A percentile compares a stretch with the other conserved stretches of the same genome.
Conservation (phyloP, 129 eudicot genomes). For the Escallonia herrerae region DNA sequence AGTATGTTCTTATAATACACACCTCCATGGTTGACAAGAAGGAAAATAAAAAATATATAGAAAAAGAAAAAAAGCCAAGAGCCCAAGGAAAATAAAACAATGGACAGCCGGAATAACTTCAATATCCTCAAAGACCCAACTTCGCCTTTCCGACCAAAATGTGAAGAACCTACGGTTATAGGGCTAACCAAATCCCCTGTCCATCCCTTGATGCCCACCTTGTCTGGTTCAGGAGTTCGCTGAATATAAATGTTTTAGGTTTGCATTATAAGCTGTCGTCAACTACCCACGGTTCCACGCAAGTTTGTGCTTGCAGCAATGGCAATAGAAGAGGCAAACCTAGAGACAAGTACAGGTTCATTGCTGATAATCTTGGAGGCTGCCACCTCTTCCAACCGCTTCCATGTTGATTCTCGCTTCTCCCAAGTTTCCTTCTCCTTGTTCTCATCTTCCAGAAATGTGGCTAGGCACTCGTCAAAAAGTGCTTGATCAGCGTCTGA, state of each 20-base stretch:
- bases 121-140: conserved; percentile 24
- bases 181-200: conserved; percentile 13
- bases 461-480: conserved; percentile 49
- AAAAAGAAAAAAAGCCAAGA: conserved; percentile 11
- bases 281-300: conserved; percentile 14
- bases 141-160: conserved; percentile 6
- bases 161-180: not conserved
- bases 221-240: conserved; percentile 5
- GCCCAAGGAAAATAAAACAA: conserved; percentile 21
- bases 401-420: conserved; percentile 45
- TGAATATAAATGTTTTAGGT: not conserved
- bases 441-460: conserved; percentile 47
- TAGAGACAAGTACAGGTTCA: conserved; percentile 33
- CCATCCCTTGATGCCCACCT: conserved; percentile 16
- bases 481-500: conserved; percentile 51
- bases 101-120: conserved; percentile 10
- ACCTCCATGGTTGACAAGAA: conserved; percentile 25
- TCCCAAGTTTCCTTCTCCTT: conserved; percentile 42
- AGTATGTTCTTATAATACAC: conserved; percentile 39
- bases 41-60: not conserved
- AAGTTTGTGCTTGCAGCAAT: conserved; percentile 20
- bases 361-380: conserved; percentile 24
- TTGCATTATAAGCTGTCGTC: conserved; percentile 5
- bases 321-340: conserved; percentile 31
- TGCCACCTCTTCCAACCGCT: conserved; percentile 41